phyloP scores from a whole-genome alignment of 345 rosid genomes.

The Syzygium aromaticum region DNA sequence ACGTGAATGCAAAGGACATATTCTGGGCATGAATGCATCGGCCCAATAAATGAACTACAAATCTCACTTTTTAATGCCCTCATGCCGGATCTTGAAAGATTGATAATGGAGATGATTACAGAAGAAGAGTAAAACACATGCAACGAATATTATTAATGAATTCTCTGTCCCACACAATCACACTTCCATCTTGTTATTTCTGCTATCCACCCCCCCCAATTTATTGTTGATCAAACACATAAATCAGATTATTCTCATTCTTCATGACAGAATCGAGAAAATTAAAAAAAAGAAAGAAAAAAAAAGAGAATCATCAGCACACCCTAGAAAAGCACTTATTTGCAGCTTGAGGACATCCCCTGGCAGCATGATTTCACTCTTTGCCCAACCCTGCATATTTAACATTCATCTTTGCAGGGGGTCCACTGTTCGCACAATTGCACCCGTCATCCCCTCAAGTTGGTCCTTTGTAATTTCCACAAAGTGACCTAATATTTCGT shows the following conservation, averaged over 20 bases:
- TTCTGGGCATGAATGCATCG: neutral
- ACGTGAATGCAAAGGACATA: neutral
- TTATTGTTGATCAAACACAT: neutral
- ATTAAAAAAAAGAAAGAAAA: neutral
- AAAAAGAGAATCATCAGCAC: neutral
- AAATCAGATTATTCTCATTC: neutral
- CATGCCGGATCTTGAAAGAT: neutral
- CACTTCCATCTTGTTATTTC: neutral
- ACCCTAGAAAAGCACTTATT: neutral
- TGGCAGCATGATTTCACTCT: neutral
- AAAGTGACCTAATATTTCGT: slow-evolving; percentile 86
- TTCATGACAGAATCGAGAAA: neutral
- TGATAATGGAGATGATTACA: neutral
- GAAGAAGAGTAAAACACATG: neutral
- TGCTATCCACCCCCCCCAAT: neutral
- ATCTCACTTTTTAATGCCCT: neutral
- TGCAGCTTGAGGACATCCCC: neutral
- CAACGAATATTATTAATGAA: neutral
- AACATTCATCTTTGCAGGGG: slow-evolving; percentile 77
- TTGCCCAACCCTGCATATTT: slow-evolving; percentile 1
- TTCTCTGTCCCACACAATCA: neutral
- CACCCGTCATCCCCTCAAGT: slow-evolving; percentile 85
- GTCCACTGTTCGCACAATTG: slow-evolving; percentile 81
- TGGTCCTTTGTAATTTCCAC: slow-evolving; percentile 92
- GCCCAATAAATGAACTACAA: neutral